Percentiles rank a stretch among this genome's conserved stretches.
These are phyloP conservation scores for Komagataella phaffii DNA, from an alignment of 805 yeast genomes.

Conservation along the genomic window DNA sequence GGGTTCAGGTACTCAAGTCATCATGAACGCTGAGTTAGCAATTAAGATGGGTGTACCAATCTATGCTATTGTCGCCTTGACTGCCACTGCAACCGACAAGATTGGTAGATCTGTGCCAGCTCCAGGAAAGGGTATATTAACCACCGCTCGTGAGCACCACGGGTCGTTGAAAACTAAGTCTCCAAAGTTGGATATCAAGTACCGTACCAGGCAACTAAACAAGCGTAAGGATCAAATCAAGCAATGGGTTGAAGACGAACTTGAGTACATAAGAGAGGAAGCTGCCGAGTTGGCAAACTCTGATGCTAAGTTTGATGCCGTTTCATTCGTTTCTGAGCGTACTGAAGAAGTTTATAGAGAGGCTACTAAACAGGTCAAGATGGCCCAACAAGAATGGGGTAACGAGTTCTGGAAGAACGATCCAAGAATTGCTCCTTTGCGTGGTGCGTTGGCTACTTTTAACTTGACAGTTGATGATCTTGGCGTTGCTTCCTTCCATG, in stretches of 20 bases:
- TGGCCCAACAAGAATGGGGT: constrained; percentile 91
- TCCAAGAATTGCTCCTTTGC: constrained; percentile 89
- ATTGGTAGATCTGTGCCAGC: constrained; percentile 99
- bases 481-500: constrained; percentile 97
- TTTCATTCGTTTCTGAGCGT: constrained; percentile 60
- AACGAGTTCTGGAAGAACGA: constrained; percentile 85
- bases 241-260: constrained; percentile 76
- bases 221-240: constrained; percentile 66
- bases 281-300: constrained; percentile 35
- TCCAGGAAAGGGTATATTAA: constrained; percentile 98
- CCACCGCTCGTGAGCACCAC: constrained; percentile 92
- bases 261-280: constrained; percentile 57
- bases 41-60: constrained; percentile 98
- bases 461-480: constrained; percentile 89
- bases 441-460: constrained; percentile 94
- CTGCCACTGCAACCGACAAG: constrained; percentile 97
- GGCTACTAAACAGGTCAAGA: constrained; percentile 70
- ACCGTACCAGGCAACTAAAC: constrained; percentile 86
- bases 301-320: constrained; percentile 37
- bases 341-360: constrained; percentile 79
- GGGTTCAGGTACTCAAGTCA: constrained; percentile 96
- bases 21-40: constrained; percentile 92
- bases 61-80: constrained; percentile 85
- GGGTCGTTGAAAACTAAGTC: constrained; percentile 68
- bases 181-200: constrained; percentile 75